Base-by-base conservation (phyloP, 78 protist species). In the Andalucia godoyi region DNA sequence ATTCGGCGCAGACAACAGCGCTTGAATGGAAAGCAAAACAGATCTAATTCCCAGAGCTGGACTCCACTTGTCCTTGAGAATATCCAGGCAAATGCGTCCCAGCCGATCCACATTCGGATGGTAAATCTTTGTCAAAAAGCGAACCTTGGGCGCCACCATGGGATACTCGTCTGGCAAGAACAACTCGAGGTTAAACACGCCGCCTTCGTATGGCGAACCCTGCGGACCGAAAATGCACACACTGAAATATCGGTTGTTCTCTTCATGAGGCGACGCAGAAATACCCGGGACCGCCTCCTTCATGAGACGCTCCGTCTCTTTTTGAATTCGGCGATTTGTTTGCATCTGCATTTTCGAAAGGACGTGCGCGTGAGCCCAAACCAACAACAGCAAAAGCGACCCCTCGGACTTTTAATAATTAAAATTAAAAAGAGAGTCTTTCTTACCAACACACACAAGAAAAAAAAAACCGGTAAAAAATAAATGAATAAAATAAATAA, bases 91-190 rank as follows among this genome's bases (percentile, higher is more conserved):
- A 42, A 97, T 94, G 38, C 98, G 84, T 9, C 96, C 95, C 17
- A 92, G 70, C 34, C 52, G 41, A 76, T 95, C 97, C 39, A 97
- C 87, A 81, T 97, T 97, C 46, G 99, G 99, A 67, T 96, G 99
- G 70, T 92, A 97, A 43, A 95, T 87, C 38, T 71, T 62, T 8
- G 90, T 84, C 45, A 77, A 49, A 66, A 83, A 86, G 59, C 89
- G 85, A 7, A 84, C 90, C 66, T 91, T 82, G 29, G 97, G 97
- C 29, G 97, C 87, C 21, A 77, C 77, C 92, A 95, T 85, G 51
- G 99, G 99, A 54, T 95, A 95, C 30, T 88, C 91, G n/a, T 84
- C 92, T 5, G 96, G 87, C 29, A 91, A 66, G 76, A 90, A 89
- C 25, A 95, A 70, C 76, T 93, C 97, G 29, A 95, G 72, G 55